Evolutionary conservation across 495 filamentous ascomycete species (phyloP).

Genomic region (Chaetomium fimeti): DNA sequence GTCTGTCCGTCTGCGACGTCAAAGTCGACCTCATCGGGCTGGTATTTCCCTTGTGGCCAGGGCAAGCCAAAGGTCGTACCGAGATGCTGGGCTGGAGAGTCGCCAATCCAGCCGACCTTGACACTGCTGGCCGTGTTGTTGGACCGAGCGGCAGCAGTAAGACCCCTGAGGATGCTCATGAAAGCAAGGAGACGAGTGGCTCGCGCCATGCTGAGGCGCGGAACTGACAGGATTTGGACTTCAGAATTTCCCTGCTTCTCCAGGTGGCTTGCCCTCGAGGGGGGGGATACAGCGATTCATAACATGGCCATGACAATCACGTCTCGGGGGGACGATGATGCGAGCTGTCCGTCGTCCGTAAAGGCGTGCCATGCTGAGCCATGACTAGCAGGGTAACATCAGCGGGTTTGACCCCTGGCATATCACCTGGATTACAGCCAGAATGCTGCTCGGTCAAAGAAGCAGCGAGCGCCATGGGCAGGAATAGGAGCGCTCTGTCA

Average conservation of each 20-base stretch:
- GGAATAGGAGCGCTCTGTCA: background rate
- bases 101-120: slow-evolving; percentile 10
- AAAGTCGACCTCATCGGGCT: slow-evolving; percentile 16
- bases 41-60: slow-evolving; percentile 9
- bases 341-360: background rate
- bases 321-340: slow-evolving; percentile 5
- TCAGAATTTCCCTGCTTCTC: background rate
- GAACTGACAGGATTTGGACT: background rate
- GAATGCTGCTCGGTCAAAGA: background rate
- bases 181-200: slow-evolving; percentile 12
- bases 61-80: slow-evolving; percentile 13
- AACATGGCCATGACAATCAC: background rate
- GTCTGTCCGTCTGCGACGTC: slow-evolving; percentile 1
- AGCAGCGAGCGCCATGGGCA: background rate
- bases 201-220: slow-evolving; percentile 8
- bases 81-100: slow-evolving; percentile 8
- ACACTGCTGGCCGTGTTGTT: slow-evolving; percentile 6
- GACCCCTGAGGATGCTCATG: background rate
- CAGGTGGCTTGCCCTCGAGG: background rate
- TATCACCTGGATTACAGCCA: background rate
- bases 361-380: background rate
- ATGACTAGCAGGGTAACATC: background rate
- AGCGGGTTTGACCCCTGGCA: background rate
- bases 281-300: background rate
- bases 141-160: background rate